phyloP scores from a whole-genome alignment of 495 filamentous ascomycete species.

The Staphylotrichum tortipilum region DNA sequence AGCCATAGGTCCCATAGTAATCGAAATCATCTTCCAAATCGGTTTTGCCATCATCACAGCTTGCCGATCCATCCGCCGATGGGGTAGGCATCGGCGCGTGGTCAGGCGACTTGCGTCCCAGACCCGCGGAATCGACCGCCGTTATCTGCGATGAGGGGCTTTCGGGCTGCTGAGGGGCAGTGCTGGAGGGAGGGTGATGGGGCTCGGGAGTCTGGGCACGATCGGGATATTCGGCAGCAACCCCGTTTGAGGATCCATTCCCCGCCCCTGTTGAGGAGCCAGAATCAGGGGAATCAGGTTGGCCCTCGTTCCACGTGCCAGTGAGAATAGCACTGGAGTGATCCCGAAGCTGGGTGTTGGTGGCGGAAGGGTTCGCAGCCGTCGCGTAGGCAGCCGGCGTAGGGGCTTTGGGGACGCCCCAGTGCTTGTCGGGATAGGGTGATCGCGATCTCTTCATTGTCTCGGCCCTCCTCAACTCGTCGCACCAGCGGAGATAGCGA shows the following conservation, averaged over 20 bases:
- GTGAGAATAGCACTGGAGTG: slow-evolving; percentile 45
- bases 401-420: slow-evolving; percentile 4
- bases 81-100: neutral
- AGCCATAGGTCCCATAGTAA: neutral
- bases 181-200: no score
- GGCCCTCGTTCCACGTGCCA: slow-evolving; percentile 54
- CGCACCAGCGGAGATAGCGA: slow-evolving; percentile 66
- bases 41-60: slow-evolving; percentile 3
- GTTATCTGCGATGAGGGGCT: slow-evolving; percentile 6
- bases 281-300: slow-evolving; percentile 41
- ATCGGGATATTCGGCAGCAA: neutral
- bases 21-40: slow-evolving; percentile 2
- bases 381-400: slow-evolving; percentile 18
- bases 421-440: neutral
- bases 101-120: slow-evolving; percentile 11
- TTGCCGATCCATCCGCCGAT: slow-evolving; percentile 17
- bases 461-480: slow-evolving; percentile 58
- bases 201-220: neutral
- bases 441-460: slow-evolving; percentile 7
- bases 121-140: slow-evolving; percentile 10
- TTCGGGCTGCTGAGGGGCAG: slow-evolving; percentile 14
- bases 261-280: no score
- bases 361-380: slow-evolving; percentile 6
- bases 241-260: no score
- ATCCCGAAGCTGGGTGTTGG: slow-evolving; percentile 26